Evolutionary conservation across 371 early-diverging fungal genomes (phyloP).

Genomic region (Phascolomyces articulosus): DNA sequence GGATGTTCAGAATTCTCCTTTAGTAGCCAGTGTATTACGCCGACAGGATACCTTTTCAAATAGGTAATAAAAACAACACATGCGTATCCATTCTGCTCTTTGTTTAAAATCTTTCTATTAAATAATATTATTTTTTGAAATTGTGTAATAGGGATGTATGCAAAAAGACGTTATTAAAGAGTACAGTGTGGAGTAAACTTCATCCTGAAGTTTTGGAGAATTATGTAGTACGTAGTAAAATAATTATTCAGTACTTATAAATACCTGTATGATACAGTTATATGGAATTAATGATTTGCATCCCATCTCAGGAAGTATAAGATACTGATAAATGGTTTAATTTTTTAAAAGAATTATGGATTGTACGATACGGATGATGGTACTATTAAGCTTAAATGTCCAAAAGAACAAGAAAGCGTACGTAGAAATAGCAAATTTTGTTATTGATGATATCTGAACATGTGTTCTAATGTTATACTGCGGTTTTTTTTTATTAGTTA

Average conservation of each 20-base stretch:
- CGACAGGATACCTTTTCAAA: neutral
- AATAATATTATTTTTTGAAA: no score
- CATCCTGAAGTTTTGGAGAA: neutral
- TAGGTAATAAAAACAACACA: neutral
- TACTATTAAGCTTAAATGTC: conserved; percentile 38
- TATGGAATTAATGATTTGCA: neutral
- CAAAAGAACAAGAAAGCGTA: no score
- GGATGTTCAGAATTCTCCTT: neutral
- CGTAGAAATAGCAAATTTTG: conserved; percentile 8
- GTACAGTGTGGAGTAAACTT: neutral
- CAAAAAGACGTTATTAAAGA: neutral
- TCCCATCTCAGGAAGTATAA: no score
- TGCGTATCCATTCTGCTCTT: no score
- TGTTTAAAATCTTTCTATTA: no score
- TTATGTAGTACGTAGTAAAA: neutral
- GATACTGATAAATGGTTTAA: neutral
- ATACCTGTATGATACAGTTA: no score
- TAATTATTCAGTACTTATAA: neutral
- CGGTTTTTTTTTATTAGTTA: no score
- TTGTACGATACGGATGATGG: conserved; percentile 40
- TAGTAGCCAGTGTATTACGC: neutral
- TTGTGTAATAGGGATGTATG: neutral
- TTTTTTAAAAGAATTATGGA: conserved; percentile 11
- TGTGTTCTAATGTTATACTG: neutral
- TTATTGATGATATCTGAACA: conserved; percentile 3